Conservation (phyloP, 2,329 filamentous ascomycete species). For the Apiospora kogelbergensis region DNA sequence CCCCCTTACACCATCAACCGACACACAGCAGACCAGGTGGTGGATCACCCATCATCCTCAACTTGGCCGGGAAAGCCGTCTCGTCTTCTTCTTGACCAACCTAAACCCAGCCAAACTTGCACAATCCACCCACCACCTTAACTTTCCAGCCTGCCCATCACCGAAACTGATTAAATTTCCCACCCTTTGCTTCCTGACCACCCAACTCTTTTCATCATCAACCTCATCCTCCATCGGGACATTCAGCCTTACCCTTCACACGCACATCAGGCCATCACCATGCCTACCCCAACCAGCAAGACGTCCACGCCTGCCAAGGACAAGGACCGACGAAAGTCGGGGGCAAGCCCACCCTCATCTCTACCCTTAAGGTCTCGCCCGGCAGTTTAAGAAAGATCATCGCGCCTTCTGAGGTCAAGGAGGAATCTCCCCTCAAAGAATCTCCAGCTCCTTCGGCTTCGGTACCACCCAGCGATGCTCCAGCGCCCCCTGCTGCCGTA, state of each 20-base stretch:
- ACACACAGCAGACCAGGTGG: conserved; percentile 7
- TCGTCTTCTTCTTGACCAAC: conserved; percentile 1
- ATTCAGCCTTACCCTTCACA: conserved; percentile 14
- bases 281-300: conserved; percentile 36
- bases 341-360: conserved; percentile 36
- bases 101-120: conserved; percentile 13
- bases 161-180: conserved; percentile 9
- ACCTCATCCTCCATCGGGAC: not conserved
- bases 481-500: conserved; percentile 38
- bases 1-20: conserved; percentile 10
- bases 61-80: conserved; percentile 1
- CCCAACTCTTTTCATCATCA: not conserved
- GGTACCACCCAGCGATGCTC: conserved; percentile 30
- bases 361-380: conserved; percentile 55
- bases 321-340: conserved; percentile 47
- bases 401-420: conserved; percentile 42
- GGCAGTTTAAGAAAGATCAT: conserved; percentile 51
- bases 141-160: conserved; percentile 12
- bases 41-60: conserved; percentile 10
- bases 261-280: conserved; percentile 21
- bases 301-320: conserved; percentile 38
- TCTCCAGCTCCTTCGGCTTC: conserved; percentile 46
- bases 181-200: not conserved
- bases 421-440: conserved; percentile 45
- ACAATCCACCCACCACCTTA: conserved; percentile 11